These are phyloP conservation scores for Xylaria acuta DNA, from an alignment of 495 filamentous ascomycete genomes.

Conservation along the genomic window DNA sequence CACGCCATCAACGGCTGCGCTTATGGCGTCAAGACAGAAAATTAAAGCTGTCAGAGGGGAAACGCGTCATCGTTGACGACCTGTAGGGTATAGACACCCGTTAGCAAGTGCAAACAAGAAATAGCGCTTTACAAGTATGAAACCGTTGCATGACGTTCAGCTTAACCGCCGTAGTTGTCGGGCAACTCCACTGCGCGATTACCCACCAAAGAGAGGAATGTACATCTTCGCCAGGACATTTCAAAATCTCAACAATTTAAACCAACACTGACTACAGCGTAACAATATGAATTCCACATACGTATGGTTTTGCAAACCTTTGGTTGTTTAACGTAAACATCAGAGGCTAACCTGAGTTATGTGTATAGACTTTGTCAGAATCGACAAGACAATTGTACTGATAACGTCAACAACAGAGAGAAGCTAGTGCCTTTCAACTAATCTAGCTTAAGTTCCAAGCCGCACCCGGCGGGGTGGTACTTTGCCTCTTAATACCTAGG, in stretches of 20 bases:
- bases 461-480: neutral
- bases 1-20: neutral
- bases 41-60: neutral
- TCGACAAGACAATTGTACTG: neutral
- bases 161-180: neutral
- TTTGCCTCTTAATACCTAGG: neutral
- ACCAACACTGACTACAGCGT: neutral
- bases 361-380: neutral
- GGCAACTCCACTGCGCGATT: neutral
- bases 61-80: neutral
- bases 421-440: neutral
- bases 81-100: neutral
- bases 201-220: neutral
- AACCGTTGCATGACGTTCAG: neutral
- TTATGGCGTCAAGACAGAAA: neutral
- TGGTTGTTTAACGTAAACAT: neutral
- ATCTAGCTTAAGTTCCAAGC: neutral
- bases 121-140: neutral
- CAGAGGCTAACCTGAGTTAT: neutral
- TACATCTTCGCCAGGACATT: too few species aligned
- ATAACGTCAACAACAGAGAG: conserved; percentile 1
- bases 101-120: conserved; percentile 3
- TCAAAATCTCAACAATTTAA: neutral
- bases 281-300: neutral
- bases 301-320: neutral